Evolutionary conservation across 805 yeast genomes (phyloP).

Genomic region (Saturnispora halmiae): DNA sequence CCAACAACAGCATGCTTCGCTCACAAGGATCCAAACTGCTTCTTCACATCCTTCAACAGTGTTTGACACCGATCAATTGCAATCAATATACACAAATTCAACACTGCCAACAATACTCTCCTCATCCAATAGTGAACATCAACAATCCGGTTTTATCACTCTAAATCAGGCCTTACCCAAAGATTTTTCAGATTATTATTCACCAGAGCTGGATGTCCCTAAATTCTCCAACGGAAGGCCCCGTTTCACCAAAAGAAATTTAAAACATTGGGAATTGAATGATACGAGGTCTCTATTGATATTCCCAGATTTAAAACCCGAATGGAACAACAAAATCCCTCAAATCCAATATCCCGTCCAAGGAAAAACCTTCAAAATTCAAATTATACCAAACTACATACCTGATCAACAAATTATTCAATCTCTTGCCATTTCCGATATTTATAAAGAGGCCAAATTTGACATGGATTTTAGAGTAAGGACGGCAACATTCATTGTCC

Average conservation of each 20-base stretch:
- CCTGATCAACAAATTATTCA: conserved; percentile 40
- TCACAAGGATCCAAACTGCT: conserved; percentile 14
- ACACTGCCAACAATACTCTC: conserved; percentile 16
- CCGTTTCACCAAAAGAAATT: conserved; percentile 48
- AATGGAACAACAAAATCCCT: conserved; percentile 49
- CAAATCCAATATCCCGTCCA: conserved; percentile 27
- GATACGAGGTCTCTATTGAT: conserved; percentile 59
- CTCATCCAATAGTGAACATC: too few relatives aligned
- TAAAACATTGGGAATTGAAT: conserved; percentile 64
- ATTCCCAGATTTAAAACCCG: too few relatives aligned
- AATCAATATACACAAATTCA: conserved; percentile 23
- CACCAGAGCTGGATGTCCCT: conserved; percentile 43
- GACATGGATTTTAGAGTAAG: conserved; percentile 44
- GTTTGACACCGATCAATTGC: conserved; percentile 20
- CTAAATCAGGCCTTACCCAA: conserved; percentile 46
- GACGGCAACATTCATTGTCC: conserved; percentile 55
- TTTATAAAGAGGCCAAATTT: conserved; percentile 56
- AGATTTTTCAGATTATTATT: conserved; percentile 45
- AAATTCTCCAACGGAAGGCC: conserved; percentile 53
- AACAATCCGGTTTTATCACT: too few relatives aligned
- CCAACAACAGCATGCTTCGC: conserved; percentile 12
- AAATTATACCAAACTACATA: conserved; percentile 43
- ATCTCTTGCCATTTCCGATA: conserved; percentile 46
- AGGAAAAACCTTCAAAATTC: conserved; percentile 36
- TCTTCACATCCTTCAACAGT: conserved; percentile 11